Conservation (phyloP, 495 filamentous ascomycete species). For the Friedmanniomyces simplex region DNA sequence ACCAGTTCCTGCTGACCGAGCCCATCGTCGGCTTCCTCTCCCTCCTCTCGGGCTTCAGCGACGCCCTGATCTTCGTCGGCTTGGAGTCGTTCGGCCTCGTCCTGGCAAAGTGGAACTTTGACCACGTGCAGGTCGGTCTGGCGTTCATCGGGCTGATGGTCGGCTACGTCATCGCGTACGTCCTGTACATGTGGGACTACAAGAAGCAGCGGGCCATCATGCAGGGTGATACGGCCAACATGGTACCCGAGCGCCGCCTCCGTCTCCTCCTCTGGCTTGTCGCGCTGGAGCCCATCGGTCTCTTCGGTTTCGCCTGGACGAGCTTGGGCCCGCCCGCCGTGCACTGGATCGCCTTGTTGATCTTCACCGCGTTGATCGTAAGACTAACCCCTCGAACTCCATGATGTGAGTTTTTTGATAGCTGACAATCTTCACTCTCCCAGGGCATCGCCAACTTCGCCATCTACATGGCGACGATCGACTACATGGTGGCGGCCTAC, state of each 20-base stretch:
- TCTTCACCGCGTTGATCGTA: constrained; percentile 47
- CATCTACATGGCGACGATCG: constrained; percentile 72
- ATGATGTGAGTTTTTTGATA: too few relatives aligned
- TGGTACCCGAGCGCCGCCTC: constrained; percentile 47
- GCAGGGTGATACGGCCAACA: constrained; percentile 42
- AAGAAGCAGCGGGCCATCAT: constrained; percentile 42
- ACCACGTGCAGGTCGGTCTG: constrained; percentile 43
- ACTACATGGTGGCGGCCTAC: constrained; percentile 54
- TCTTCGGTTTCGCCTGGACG: constrained; percentile 59
- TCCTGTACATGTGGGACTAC: constrained; percentile 52
- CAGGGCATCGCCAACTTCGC: constrained; percentile 52
- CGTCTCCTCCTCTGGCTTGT: constrained; percentile 50
- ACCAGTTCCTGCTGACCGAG: constrained; percentile 54
- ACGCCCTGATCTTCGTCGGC: constrained; percentile 71
- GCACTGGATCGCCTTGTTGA: constrained; percentile 56
- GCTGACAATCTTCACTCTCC: too few relatives aligned
- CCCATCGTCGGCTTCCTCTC: constrained; percentile 64
- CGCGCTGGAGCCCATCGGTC: constrained; percentile 53
- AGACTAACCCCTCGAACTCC: too few relatives aligned
- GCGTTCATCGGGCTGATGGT: constrained; percentile 53
- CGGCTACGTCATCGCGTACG: constrained; percentile 55
- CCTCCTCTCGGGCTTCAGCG: constrained; percentile 62
- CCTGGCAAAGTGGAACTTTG: constrained; percentile 53
- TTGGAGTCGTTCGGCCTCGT: constrained; percentile 57
- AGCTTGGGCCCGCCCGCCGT: constrained; percentile 40